Evolutionary conservation across 2,329 filamentous ascomycete genomes (phyloP).

Genomic region (Colletotrichum horii): DNA sequence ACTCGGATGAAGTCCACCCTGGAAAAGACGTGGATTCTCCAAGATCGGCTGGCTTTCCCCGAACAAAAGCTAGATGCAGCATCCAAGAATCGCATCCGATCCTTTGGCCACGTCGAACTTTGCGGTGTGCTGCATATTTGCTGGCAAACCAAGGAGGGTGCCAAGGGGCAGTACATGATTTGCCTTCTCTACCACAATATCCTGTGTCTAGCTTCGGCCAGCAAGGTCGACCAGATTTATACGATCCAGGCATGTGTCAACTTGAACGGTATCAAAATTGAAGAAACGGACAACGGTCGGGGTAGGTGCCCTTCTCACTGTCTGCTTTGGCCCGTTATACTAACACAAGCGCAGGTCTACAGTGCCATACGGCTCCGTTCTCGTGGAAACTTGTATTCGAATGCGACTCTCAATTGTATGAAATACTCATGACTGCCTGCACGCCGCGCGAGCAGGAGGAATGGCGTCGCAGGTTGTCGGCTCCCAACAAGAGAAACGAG

Average conservation of each 20-base stretch:
- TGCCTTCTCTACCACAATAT: slow-evolving; percentile 84
- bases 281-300: slow-evolving; percentile 77
- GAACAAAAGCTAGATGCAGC: slow-evolving; percentile 61
- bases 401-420: slow-evolving; percentile 76
- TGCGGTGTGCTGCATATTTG: slow-evolving; percentile 86
- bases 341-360: slow-evolving; percentile 66
- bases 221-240: slow-evolving; percentile 71
- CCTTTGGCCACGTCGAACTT: slow-evolving; percentile 79
- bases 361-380: slow-evolving; percentile 84
- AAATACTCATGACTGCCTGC: slow-evolving; percentile 87
- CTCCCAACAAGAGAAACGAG: slow-evolving; percentile 53
- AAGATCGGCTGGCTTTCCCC: slow-evolving; percentile 79
- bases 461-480: slow-evolving; percentile 75
- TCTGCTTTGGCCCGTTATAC: background rate
- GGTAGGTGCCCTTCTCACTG: slow-evolving; percentile 51
- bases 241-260: slow-evolving; percentile 77
- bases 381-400: slow-evolving; percentile 95
- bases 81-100: slow-evolving; percentile 72
- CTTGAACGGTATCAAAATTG: slow-evolving; percentile 68
- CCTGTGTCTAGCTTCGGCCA: slow-evolving; percentile 74
- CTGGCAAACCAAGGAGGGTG: slow-evolving; percentile 73
- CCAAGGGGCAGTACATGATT: slow-evolving; percentile 82
- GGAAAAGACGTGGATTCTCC: slow-evolving; percentile 83
- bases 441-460: slow-evolving; percentile 78
- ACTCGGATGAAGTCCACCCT: slow-evolving; percentile 71